A percentile compares a stretch with the other conserved stretches of the same genome.
phyloP scores from a whole-genome alignment of 345 rosid genomes.

The Eucalyptus regnans region DNA sequence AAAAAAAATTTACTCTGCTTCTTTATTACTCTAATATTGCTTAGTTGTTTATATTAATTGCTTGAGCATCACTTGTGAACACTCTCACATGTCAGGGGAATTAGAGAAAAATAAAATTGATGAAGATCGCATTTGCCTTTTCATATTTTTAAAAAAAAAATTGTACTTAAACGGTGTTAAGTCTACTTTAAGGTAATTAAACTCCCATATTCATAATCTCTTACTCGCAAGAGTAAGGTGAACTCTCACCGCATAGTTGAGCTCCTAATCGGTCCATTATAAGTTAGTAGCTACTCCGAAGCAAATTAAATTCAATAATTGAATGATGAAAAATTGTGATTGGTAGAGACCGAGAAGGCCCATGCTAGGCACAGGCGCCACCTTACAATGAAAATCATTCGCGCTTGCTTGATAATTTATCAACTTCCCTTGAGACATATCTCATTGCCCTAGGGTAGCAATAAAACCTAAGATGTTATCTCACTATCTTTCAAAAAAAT shows the following conservation, averaged over 20 bases:
- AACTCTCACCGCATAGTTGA: neutral
- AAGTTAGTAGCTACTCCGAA: neutral
- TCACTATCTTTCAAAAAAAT: neutral
- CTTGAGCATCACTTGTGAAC: neutral
- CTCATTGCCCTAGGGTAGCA: neutral
- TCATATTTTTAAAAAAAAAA: too few species aligned
- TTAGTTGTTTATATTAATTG: neutral
- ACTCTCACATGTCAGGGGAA: neutral
- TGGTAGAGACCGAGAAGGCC: too few species aligned
- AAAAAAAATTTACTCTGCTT: neutral
- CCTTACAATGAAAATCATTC: neutral
- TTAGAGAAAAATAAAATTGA: neutral
- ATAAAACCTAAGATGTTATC: neutral
- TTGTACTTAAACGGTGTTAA: neutral
- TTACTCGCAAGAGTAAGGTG: neutral
- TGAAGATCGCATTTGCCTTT: neutral
- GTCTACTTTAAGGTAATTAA: neutral
- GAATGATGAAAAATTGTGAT: neutral
- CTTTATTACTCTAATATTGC: neutral
- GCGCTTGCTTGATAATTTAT: neutral
- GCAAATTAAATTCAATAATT: neutral
- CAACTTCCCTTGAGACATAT: neutral
- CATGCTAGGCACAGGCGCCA: too few species aligned
- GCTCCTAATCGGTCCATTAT: neutral
- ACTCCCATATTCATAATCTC: neutral